Evolutionary conservation across 2,329 filamentous ascomycete species (phyloP), one percentile per base, ranked within the genome.

Genomic region (Pseudohalonectria lignicola): DNA sequence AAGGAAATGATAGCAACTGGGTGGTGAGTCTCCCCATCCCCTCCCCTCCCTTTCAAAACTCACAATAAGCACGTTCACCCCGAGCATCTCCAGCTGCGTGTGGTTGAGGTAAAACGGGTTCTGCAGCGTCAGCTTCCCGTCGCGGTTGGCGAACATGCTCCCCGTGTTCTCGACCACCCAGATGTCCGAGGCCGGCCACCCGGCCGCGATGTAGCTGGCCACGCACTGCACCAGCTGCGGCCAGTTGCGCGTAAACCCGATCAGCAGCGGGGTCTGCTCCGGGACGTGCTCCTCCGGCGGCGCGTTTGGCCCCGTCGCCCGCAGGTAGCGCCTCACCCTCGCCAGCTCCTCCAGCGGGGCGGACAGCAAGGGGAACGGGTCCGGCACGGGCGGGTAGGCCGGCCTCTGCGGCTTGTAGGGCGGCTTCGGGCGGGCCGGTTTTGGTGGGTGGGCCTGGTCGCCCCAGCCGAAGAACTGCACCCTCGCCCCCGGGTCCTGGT

Each of bases 61-160:
- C 29, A 65, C 56, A 4, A 59, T 52, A 66, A 73, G 43, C 19
- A 74, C 54, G 23, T 67, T 64, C n/a, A 74, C 68, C 10, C 70
- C 70, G 17, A 72, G 55, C 39, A 53, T 49, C 1, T 52, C 45
- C 1, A 74, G 54, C 20, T 65, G 62, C 2, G 62, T 63, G 45
- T 72, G 63, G 49, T 74, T 68, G 8, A 76, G 54, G 49, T 66
- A 73, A 51, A 71, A 74, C 0, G 67, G 69, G 41, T 74, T 74
- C 39, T 72, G 62, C 4, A 67, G 49, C 1, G 62, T 61, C 20
- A 74, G 55, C 16, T 55, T 48, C 1, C 54, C 53, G n/a, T 60
- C 48, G 32, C 55, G 52, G 44, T 74, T 74, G 9, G 64, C 57
- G 37, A 62, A 53, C 55, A 72, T 68, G 4, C 63, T 63, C 12